Base-by-base conservation (phyloP, 192 early-diverging fungal genomes). In the Helicostylum pulchrum region DNA sequence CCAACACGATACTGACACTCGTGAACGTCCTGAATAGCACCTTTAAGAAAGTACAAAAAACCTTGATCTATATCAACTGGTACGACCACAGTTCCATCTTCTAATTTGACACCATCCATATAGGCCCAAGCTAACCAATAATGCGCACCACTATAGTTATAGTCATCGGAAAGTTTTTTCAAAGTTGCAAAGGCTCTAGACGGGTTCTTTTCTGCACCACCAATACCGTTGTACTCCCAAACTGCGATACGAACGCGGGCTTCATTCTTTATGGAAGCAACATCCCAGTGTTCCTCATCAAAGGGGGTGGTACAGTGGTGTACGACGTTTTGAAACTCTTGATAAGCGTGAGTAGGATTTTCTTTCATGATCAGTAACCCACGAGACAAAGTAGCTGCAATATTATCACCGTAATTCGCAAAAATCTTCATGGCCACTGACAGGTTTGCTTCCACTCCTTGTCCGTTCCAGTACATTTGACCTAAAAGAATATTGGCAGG, bases 401-500 rank as follows among this genome's bases (percentile, higher is more conserved):
- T 43, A 14, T 15, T 45, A 15, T 57, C 17, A 7, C 11, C 11
- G 6, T 32, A 19, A 0, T 0, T 57, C 10, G 17, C 0, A 8
- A 57, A 34, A 19, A 57, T 57, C 2, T 20, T 9, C 9, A 57
- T 14, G 34, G 55, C 55, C 17, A 36, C 17, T 4, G 7, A 2
- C 1, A 34, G 20, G 17, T 57, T 4, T 20, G 34, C 32, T 4
- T 21, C 5, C 17, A 30, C 32, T 6, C 55, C 55, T 4, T 7
- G 7, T 2, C 55, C 55, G 6, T 57, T 17, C 55, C 32, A 20
- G 36, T 57, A 57, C 8, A 57, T 36, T 42, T 57, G 55, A 57
- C 9, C 55, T 57, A 57, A 32, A 3, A 57, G 19, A 5, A 57
- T 57, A 6, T 57, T 32, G 15, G 55, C 31, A 4, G 12, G 0